Evolutionary conservation across 2,329 filamentous ascomycete species (phyloP), one percentile per base, ranked within the genome.

Genomic region (Aspergillus latus): DNA sequence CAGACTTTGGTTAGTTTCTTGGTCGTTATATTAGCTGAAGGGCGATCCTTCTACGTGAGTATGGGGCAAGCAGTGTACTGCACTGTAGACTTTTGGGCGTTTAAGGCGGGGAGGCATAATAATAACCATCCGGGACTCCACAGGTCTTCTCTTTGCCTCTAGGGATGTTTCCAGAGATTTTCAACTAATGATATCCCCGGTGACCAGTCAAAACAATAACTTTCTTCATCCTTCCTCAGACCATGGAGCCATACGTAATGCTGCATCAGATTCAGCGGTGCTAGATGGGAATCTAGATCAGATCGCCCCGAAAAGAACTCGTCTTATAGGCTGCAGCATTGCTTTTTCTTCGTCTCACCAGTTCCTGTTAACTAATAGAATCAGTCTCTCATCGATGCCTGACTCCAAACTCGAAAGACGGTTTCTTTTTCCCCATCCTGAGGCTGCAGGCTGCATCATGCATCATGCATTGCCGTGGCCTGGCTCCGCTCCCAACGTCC

Each of bases 281-380:
- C 34, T 13, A 37, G 34, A 47, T 34, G 44, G 29, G 13, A 13
- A 37, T 46, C 43, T 46, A 32, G 43, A 46, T 32, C 43, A 46
- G 43, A 46, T 46, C 43, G 26, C 29, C 43, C 30, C 4, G 26
- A 30, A n/a, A 26, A 46, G 4, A 26, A 9, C 13, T 30, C 13
- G 30, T 29, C 26, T 46, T 26, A 46, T 15, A 32, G 43, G 43
- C 43, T 32, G 43, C 29, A 6, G 5, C 10, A 11, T 49, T 49
- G 47, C 47, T 49, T 49, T 49, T 49, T 39, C 30, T n/a, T 26
- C 21, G 29, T 21, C 21, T 39, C 47, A 39, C 43, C 26, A 21
- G 47, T 49, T 40, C 47, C 21, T 39, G 34, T 49, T 49, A 49
- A 40, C 47, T 49, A 49, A 49, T 49, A 28, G 36, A 49, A 39